Evolutionary conservation across 192 early-diverging fungal species (phyloP).

Genomic region (Entrophospora sp.): DNA sequence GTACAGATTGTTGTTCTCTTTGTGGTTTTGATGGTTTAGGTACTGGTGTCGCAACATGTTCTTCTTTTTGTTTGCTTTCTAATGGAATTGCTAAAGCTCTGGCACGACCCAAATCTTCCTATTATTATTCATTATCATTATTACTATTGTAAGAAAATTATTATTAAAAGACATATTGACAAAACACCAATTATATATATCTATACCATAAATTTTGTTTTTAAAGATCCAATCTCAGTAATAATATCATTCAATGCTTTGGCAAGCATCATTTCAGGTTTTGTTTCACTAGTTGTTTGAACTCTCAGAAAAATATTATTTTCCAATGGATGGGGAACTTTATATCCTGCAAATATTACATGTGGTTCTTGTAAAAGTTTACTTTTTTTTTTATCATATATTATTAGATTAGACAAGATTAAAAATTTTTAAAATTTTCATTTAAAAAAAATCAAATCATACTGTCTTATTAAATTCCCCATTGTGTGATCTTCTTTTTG

Average conservation of each 20-base stretch:
- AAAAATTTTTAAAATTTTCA: background rate
- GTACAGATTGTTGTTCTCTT: background rate
- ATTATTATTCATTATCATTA: background rate
- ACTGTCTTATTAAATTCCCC: slow-evolving; percentile 90
- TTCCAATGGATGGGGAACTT: slow-evolving; percentile 92
- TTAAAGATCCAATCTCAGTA: slow-evolving; percentile 63
- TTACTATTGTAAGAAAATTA: background rate
- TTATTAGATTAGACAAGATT: background rate
- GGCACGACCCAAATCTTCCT: slow-evolving; percentile 16
- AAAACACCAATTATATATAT: background rate
- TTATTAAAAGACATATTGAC: background rate
- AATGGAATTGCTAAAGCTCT: slow-evolving; percentile 1
- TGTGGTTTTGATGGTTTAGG: background rate
- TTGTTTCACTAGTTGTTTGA: slow-evolving; percentile 82
- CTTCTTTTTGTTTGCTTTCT: slow-evolving; percentile 4
- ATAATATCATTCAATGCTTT: slow-evolving; percentile 74
- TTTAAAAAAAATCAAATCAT: slow-evolving; percentile 21
- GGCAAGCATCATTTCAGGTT: slow-evolving; percentile 71
- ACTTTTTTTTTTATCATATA: slow-evolving; percentile 27
- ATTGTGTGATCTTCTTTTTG: slow-evolving; percentile 97
- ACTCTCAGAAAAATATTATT: slow-evolving; percentile 85
- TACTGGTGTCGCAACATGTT: background rate
- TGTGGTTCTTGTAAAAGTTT: slow-evolving; percentile 83
- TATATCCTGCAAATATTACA: slow-evolving; percentile 95
- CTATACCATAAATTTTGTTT: slow-evolving; percentile 75